Percentiles rank a stretch among this genome's conserved stretches.
phyloP scores from a whole-genome alignment of 805 yeast species.

The Yarrowia alimentaria region DNA sequence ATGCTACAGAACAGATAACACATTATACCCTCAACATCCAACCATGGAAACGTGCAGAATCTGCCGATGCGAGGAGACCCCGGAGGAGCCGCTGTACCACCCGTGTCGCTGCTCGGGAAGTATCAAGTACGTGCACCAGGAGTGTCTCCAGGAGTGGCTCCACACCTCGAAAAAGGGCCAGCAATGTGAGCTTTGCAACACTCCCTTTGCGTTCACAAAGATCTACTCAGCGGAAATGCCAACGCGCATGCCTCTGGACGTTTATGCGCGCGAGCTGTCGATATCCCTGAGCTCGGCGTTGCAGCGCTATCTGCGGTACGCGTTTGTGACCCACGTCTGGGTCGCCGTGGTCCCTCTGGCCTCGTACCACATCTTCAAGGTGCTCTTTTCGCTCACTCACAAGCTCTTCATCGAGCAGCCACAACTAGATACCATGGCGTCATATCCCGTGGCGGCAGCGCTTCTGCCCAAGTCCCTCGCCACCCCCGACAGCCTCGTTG shows the following conservation, averaged over 20 bases:
- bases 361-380: not conserved
- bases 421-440: not conserved
- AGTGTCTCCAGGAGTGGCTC: slow-evolving; percentile 87
- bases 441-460: not conserved
- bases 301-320: no score
- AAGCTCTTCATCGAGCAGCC: slow-evolving; percentile 9
- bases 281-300: no score
- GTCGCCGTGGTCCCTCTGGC: slow-evolving; percentile 5
- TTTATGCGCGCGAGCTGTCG: slow-evolving; percentile 42
- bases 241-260: slow-evolving; percentile 52
- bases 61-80: slow-evolving; percentile 87
- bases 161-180: slow-evolving; percentile 59
- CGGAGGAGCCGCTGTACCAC: slow-evolving; percentile 73
- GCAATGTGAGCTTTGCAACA: slow-evolving; percentile 82
- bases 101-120: slow-evolving; percentile 96
- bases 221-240: slow-evolving; percentile 68
- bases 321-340: slow-evolving; percentile 14
- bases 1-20: not conserved
- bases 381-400: slow-evolving; percentile 5
- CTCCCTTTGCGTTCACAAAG: slow-evolving; percentile 66
- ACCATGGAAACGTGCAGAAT: slow-evolving; percentile 80
- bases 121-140: slow-evolving; percentile 89
- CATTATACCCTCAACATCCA: not conserved
- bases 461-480: not conserved
- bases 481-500: not conserved